phyloP scores from a whole-genome alignment of 192 early-diverging fungal species.

The Entomortierella beljakovae region DNA sequence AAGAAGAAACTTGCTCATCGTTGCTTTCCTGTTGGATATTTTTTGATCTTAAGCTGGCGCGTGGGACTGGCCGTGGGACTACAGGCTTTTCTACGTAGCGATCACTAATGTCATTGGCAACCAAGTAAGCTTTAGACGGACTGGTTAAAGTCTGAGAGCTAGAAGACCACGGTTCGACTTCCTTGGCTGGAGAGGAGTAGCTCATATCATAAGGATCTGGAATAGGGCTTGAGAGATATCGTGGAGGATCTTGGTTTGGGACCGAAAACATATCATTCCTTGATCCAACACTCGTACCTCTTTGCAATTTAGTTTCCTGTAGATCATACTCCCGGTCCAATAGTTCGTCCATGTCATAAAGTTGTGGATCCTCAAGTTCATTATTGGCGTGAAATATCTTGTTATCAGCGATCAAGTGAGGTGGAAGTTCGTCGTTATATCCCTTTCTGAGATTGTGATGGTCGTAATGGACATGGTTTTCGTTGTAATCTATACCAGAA shows the following conservation, averaged over 20 bases:
- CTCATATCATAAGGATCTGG: constrained; percentile 35
- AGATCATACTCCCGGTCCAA: constrained; percentile 41
- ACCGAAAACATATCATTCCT: not conserved
- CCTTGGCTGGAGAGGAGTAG: constrained; percentile 19
- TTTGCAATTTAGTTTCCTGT: not conserved
- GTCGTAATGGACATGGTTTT: not conserved
- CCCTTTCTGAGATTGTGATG: constrained; percentile 11
- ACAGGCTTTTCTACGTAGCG: constrained; percentile 46
- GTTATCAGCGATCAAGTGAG: not conserved
- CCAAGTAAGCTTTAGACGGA: constrained; percentile 15
- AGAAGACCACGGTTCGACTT: constrained; percentile 8
- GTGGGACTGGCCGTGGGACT: constrained; percentile 26
- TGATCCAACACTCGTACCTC: constrained; percentile 7
- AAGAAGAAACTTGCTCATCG: not conserved
- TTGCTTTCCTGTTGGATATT: not conserved
- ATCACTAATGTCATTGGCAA: constrained; percentile 29
- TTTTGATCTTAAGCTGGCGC: constrained; percentile 17
- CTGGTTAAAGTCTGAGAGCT: not conserved
- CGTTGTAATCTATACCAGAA: not conserved
- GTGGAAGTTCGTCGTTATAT: constrained; percentile 11
- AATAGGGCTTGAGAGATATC: not conserved
- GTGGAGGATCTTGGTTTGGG: constrained; percentile 5
- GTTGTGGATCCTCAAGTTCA: constrained; percentile 5
- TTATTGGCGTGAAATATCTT: not conserved
- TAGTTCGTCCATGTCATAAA: constrained; percentile 46